These are phyloP conservation scores for Elongisporangium prolatum DNA, from an alignment of 352 stramenopile genomes.

Conservation along the genomic window DNA sequence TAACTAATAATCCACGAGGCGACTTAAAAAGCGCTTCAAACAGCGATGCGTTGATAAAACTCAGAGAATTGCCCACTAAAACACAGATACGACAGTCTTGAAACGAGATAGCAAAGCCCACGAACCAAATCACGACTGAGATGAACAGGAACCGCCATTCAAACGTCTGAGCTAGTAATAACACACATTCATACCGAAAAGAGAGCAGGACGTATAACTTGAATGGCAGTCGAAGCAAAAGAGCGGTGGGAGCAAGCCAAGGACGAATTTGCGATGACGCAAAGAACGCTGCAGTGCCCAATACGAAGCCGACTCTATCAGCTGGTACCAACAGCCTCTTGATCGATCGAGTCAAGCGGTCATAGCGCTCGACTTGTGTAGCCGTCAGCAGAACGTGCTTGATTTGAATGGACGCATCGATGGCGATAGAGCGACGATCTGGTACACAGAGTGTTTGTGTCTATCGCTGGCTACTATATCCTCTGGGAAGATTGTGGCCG, in stretches of 20 bases:
- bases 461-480: background rate
- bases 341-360: background rate
- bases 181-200: background rate
- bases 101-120: background rate
- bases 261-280: background rate
- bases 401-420: background rate
- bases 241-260: background rate
- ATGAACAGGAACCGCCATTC: background rate
- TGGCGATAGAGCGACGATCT: background rate
- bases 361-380: background rate
- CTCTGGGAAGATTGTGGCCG: too few species aligned
- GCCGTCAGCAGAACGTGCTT: background rate
- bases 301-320: background rate
- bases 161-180: background rate
- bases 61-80: background rate
- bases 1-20: background rate
- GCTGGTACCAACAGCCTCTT: background rate
- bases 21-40: background rate
- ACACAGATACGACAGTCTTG: background rate
- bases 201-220: background rate
- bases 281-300: background rate
- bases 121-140: background rate
- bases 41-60: background rate
- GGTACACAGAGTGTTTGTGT: background rate
- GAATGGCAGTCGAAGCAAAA: background rate